Evolutionary conservation across 768 basidiomycete species (phyloP).

Genomic region (Lentinula boryana): DNA sequence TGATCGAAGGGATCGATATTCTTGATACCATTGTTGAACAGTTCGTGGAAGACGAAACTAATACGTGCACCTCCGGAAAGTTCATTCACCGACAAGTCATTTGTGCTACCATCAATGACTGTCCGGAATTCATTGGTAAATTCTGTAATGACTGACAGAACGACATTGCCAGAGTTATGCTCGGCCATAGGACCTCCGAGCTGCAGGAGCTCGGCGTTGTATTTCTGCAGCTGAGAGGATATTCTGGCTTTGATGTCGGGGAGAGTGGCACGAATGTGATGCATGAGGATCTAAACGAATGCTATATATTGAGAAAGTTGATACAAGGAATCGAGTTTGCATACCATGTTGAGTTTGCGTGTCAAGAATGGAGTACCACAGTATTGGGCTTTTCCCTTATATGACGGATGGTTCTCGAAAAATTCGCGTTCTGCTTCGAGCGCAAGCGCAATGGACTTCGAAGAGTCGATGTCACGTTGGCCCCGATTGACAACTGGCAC

Average conservation of each 20-base stretch:
- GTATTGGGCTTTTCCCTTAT: constrained; percentile 90
- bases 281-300: constrained; percentile 83
- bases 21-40: constrained; percentile 96
- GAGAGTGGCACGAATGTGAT: constrained; percentile 95
- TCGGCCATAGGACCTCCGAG: constrained; percentile 90
- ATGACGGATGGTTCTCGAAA: constrained; percentile 92
- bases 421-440: constrained; percentile 87
- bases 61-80: constrained; percentile 98
- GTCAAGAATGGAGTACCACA: constrained; percentile 98
- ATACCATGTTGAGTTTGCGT: constrained; percentile 88
- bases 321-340: constrained; percentile 15
- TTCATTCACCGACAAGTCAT: constrained; percentile 92
- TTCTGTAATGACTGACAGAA: constrained; percentile 96
- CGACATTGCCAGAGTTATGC: constrained; percentile 81
- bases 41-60: constrained; percentile 97
- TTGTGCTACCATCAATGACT: constrained; percentile 95
- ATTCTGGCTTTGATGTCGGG: constrained; percentile 98
- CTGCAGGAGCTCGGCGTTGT: constrained; percentile 70
- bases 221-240: constrained; percentile 85
- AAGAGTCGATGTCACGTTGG: constrained; percentile 91
- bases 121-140: constrained; percentile 97
- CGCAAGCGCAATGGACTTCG: constrained; percentile 79
- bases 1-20: constrained; percentile 98
- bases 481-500: constrained; percentile 99
- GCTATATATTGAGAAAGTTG: not conserved